A percentile compares a stretch with the other conserved stretches of the same genome.
Evolutionary conservation across 2,329 filamentous ascomycete species (phyloP).

Genomic region (Colletotrichum orbiculare): DNA sequence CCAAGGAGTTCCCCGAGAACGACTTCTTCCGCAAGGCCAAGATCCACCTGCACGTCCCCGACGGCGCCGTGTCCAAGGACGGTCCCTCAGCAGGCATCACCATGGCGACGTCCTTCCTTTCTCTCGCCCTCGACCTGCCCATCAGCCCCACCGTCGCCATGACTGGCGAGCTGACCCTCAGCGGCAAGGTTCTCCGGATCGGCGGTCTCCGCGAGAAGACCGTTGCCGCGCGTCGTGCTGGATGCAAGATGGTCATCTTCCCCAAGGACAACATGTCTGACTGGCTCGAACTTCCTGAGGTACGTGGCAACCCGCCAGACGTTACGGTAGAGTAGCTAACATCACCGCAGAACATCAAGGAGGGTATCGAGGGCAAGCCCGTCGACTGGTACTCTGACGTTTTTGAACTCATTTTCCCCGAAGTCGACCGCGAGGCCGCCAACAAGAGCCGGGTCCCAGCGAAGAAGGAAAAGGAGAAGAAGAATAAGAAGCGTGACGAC

Average conservation of each 20-base stretch:
- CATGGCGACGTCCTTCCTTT: slow-evolving; percentile 94
- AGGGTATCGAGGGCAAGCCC: slow-evolving; percentile 90
- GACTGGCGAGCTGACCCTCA: slow-evolving; percentile 97
- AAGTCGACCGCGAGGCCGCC: slow-evolving; percentile 78
- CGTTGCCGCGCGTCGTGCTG: slow-evolving; percentile 90
- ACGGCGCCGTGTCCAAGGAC: slow-evolving; percentile 96
- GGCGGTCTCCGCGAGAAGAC: slow-evolving; percentile 97
- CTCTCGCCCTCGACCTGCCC: slow-evolving; percentile 81
- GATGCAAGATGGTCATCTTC: slow-evolving; percentile 94
- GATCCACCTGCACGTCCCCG: slow-evolving; percentile 95
- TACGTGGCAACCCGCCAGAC: slow-evolving; percentile 60
- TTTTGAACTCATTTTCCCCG: slow-evolving; percentile 89
- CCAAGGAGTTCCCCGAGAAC: slow-evolving; percentile 86
- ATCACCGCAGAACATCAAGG: slow-evolving; percentile 87
- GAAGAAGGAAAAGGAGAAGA: slow-evolving; percentile 41
- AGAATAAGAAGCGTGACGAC: slow-evolving; percentile 35
- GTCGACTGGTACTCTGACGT: slow-evolving; percentile 96
- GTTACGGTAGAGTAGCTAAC: background rate
- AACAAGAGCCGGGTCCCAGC: slow-evolving; percentile 76
- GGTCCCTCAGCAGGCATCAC: slow-evolving; percentile 94
- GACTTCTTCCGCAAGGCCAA: slow-evolving; percentile 96
- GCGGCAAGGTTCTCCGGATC: slow-evolving; percentile 94
- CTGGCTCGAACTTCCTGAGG: slow-evolving; percentile 96
- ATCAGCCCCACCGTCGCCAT: slow-evolving; percentile 92
- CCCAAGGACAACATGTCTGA: slow-evolving; percentile 95